These are phyloP conservation scores for Lineolata rhizophorae DNA, from an alignment of 495 filamentous ascomycete genomes.

Conservation along the genomic window DNA sequence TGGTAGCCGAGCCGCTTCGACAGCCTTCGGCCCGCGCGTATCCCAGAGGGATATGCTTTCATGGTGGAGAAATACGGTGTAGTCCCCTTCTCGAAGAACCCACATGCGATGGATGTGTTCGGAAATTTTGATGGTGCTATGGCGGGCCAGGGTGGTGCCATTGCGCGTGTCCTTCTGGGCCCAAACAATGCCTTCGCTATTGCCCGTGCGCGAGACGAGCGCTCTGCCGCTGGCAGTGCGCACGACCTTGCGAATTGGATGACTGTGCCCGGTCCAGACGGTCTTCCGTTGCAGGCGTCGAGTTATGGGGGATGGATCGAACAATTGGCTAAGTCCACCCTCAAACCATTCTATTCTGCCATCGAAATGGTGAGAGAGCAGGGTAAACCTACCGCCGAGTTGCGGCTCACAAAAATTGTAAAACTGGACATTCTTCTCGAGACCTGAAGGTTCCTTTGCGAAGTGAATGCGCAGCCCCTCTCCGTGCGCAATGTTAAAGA, in stretches of 20 bases:
- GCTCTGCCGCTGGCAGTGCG: constrained; percentile 61
- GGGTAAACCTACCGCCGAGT: constrained; percentile 35
- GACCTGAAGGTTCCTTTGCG: constrained; percentile 19
- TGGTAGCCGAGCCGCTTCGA: constrained; percentile 30
- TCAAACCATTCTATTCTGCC: constrained; percentile 66
- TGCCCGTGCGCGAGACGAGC: constrained; percentile 56
- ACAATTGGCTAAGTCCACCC: constrained; percentile 53
- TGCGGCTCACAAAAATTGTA: constrained; percentile 46
- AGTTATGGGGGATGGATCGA: constrained; percentile 53
- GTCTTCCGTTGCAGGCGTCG: constrained; percentile 34
- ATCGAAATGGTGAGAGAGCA: constrained; percentile 78
- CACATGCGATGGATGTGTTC: constrained; percentile 71
- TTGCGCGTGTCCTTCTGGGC: constrained; percentile 30
- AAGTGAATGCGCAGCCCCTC: constrained; percentile 49
- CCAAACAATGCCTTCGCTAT: constrained; percentile 72
- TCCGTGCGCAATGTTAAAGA: constrained; percentile 78
- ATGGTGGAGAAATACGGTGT: constrained; percentile 63
- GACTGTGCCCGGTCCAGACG: constrained; percentile 70
- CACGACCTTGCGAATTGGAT: constrained; percentile 61
- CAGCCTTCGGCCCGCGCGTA: constrained; percentile 32
- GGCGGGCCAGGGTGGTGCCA: constrained; percentile 34
- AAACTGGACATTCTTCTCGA: constrained; percentile 45
- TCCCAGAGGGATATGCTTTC: constrained; percentile 67
- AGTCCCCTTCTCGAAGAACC: constrained; percentile 49
- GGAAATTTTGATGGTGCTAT: constrained; percentile 44